Evolutionary conservation across 2,329 filamentous ascomycete genomes (phyloP).

Genomic region (Xylaria polymorpha): DNA sequence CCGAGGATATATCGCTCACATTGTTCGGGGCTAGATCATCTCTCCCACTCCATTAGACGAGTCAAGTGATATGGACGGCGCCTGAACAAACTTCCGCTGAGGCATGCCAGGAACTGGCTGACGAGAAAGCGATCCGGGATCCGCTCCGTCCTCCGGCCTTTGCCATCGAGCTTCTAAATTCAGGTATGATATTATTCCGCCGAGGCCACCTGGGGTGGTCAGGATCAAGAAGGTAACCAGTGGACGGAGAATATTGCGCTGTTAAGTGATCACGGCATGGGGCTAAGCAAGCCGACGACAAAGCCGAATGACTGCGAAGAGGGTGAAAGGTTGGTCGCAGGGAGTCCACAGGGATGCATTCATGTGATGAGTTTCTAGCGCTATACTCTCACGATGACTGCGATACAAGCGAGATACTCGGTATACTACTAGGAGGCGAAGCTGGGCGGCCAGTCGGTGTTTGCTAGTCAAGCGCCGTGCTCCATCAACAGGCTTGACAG

Average conservation of each 20-base stretch:
- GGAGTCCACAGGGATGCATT: neutral
- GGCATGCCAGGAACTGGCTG: neutral
- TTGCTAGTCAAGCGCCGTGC: neutral
- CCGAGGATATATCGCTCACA: neutral
- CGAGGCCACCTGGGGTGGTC: neutral
- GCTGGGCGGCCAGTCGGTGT: neutral
- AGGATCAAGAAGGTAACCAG: neutral
- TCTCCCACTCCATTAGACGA: slow-evolving; percentile 38
- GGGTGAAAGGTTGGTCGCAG: neutral
- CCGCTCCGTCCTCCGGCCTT: neutral
- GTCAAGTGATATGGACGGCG: slow-evolving; percentile 45
- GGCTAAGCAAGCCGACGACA: neutral
- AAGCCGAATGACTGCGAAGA: slow-evolving; percentile 1
- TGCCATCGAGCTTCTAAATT: neutral
- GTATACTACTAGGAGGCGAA: too few species aligned
- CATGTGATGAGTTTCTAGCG: neutral
- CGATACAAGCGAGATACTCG: neutral
- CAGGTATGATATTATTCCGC: neutral
- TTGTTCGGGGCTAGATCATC: slow-evolving; percentile 38
- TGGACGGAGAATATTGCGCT: neutral
- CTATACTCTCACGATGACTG: neutral
- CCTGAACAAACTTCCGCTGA: neutral
- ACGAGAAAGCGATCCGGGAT: neutral
- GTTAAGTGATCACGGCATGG: neutral
- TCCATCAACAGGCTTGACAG: neutral